Evolutionary conservation across 1,284 basidiomycete species (phyloP).

Genomic region (Omphalotus olearius): DNA sequence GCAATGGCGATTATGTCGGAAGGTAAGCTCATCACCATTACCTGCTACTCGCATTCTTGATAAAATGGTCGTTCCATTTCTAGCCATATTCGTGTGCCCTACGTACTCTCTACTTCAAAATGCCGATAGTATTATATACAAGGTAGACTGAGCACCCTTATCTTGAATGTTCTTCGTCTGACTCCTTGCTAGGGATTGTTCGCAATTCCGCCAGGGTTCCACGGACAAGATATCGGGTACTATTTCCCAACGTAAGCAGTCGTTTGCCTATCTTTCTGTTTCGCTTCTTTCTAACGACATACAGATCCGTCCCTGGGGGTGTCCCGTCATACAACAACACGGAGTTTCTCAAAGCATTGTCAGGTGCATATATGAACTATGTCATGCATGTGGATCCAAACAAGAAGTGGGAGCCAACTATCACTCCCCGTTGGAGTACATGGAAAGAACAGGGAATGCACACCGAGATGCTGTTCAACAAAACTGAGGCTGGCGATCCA

Average conservation of each 20-base stretch:
- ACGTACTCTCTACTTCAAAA: constrained; percentile 16
- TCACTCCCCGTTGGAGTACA: constrained; percentile 20
- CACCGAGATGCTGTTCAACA: constrained; percentile 21
- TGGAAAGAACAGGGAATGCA: constrained; percentile 4
- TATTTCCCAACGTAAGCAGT: constrained; percentile 15
- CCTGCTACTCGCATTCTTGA: neutral
- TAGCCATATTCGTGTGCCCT: constrained; percentile 23
- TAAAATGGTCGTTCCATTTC: neutral
- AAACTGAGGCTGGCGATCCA: constrained; percentile 9
- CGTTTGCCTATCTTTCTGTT: neutral
- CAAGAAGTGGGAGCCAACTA: constrained; percentile 15
- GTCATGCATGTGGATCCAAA: constrained; percentile 22
- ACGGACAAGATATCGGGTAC: constrained; percentile 19
- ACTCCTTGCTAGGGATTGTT: constrained; percentile 3
- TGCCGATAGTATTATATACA: neutral
- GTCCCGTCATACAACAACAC: constrained; percentile 19
- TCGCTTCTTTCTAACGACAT: neutral
- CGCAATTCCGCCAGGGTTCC: constrained; percentile 19
- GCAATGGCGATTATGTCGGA: constrained; percentile 25
- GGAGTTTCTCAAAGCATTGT: constrained; percentile 21
- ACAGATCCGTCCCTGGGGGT: too few relatives aligned
- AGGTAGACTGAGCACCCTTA: neutral
- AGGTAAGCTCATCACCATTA: constrained; percentile 17
- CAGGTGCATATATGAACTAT: constrained; percentile 20
- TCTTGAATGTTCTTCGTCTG: neutral